Percentiles rank a stretch among this genome's conserved stretches.
phyloP scores from a whole-genome alignment of 169 alveolate genomes.

The Cyclospora cayetanensis region DNA sequence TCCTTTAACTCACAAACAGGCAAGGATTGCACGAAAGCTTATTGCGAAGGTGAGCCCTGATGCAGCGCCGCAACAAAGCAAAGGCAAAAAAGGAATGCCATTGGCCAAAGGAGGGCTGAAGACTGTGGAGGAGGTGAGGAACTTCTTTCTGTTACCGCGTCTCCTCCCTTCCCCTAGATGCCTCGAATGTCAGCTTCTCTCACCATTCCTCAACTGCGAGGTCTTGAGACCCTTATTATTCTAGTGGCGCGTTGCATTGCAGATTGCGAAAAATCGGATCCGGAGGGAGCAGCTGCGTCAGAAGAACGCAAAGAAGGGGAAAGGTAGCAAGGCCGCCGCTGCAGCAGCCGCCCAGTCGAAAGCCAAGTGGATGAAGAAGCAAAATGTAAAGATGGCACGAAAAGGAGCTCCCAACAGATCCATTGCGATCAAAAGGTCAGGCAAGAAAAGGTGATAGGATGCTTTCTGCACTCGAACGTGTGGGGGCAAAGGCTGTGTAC shows the following conservation, averaged over 20 bases:
- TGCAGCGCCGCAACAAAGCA: not conserved
- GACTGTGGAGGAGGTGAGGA: not conserved
- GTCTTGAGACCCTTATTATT: not conserved
- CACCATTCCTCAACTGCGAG: no score
- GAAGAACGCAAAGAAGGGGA: conserved; percentile 4
- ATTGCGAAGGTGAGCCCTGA: not conserved
- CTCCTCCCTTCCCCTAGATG: no score
- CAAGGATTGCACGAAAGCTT: conserved; percentile 25
- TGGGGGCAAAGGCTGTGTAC: no score
- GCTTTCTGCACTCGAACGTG: no score
- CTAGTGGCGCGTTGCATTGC: not conserved
- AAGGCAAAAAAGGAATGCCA: not conserved
- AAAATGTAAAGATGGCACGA: not conserved
- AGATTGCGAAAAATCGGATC: conserved; percentile 36
- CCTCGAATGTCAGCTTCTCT: not conserved
- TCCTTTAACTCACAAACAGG: conserved; percentile 42
- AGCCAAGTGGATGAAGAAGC: conserved; percentile 53
- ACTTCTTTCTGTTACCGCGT: not conserved
- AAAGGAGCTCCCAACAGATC: conserved; percentile 42
- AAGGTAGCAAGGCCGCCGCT: not conserved
- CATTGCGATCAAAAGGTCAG: not conserved
- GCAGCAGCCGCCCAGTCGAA: conserved; percentile 38
- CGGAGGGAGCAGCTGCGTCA: conserved; percentile 40
- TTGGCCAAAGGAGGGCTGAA: not conserved
- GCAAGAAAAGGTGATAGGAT: not conserved